A percentile compares a stretch with the other conserved stretches of the same genome.
Conservation (phyloP, 2,329 filamentous ascomycete species). For the Atkinsonella texensis region DNA sequence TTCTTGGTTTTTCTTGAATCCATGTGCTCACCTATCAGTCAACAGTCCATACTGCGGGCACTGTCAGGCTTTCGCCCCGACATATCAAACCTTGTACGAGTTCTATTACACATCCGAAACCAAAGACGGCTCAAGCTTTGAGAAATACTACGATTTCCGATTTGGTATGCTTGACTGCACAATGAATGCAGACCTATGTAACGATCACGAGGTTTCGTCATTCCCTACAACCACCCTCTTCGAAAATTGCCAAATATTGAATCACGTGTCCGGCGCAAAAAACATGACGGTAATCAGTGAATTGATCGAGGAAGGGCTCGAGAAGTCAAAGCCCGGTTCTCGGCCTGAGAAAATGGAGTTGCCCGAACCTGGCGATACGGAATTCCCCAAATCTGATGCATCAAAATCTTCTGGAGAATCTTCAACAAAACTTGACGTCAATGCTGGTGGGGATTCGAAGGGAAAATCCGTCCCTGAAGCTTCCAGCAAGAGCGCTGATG, state of each 20-base stretch:
- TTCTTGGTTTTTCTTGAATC: background rate
- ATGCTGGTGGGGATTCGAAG: constrained; percentile 8
- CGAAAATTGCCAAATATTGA: constrained; percentile 60
- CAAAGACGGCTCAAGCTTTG: constrained; percentile 50
- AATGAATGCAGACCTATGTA: constrained; percentile 69
- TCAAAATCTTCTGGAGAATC: constrained; percentile 20
- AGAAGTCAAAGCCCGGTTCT: constrained; percentile 68
- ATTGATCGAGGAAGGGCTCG: constrained; percentile 65
- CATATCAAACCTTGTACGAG: constrained; percentile 87
- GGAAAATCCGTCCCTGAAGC: constrained; percentile 18
- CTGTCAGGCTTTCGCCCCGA: constrained; percentile 69
- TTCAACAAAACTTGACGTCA: constrained; percentile 14
- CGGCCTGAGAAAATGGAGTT: constrained; percentile 56
- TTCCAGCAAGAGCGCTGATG: constrained; percentile 13
- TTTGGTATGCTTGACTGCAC: constrained; percentile 82
- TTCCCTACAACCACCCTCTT: constrained; percentile 73
- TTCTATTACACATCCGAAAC: constrained; percentile 84
- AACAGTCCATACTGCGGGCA: constrained; percentile 52
- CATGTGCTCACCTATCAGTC: constrained; percentile 15
- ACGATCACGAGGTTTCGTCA: constrained; percentile 49
- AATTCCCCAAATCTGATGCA: constrained; percentile 19
- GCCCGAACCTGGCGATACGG: constrained; percentile 56
- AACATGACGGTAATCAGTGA: constrained; percentile 52
- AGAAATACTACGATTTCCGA: constrained; percentile 75
- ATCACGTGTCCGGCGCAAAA: constrained; percentile 54